A percentile compares a stretch with the other conserved stretches of the same genome.
Evolutionary conservation across 768 basidiomycete genomes (phyloP).

Genomic region (Lentinula lateritia): DNA sequence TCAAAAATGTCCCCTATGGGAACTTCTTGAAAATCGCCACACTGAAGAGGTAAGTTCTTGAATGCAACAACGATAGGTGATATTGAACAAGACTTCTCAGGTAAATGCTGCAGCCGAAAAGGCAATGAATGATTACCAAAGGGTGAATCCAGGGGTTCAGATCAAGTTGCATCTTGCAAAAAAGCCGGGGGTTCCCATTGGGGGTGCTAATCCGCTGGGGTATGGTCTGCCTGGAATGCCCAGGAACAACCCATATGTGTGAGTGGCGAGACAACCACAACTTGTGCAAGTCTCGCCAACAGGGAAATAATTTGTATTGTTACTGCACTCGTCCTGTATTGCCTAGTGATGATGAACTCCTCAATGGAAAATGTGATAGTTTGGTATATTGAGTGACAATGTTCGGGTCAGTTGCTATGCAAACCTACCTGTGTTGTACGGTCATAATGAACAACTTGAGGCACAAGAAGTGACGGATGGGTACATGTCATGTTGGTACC

Average conservation of each 20-base stretch:
- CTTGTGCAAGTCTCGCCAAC: background rate
- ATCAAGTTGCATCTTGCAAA: slow-evolving; percentile 63
- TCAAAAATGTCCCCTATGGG: slow-evolving; percentile 68
- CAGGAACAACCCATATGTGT: background rate
- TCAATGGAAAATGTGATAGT: too few relatives aligned
- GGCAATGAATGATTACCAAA: slow-evolving; percentile 56
- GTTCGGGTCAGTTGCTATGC: too few relatives aligned
- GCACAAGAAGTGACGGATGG: too few relatives aligned
- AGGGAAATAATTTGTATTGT: too few relatives aligned
- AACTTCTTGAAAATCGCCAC: slow-evolving; percentile 58
- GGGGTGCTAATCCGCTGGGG: background rate
- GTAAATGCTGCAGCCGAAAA: slow-evolving; percentile 63
- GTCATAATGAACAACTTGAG: too few relatives aligned
- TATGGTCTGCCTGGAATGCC: slow-evolving; percentile 4
- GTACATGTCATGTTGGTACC: too few relatives aligned
- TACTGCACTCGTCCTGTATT: too few relatives aligned
- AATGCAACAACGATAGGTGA: background rate
- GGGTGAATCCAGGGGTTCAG: slow-evolving; percentile 55
- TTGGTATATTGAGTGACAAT: too few relatives aligned
- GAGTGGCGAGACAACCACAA: background rate
- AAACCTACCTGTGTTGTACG: too few relatives aligned
- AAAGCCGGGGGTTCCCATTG: slow-evolving; percentile 19
- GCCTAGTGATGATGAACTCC: too few relatives aligned
- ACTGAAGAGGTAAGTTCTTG: slow-evolving; percentile 50
- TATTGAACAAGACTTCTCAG: slow-evolving; percentile 26